Evolutionary conservation across 1,284 basidiomycete species (phyloP), one percentile per base, ranked within the genome.

Genomic region (Xerocomus alliaceus): DNA sequence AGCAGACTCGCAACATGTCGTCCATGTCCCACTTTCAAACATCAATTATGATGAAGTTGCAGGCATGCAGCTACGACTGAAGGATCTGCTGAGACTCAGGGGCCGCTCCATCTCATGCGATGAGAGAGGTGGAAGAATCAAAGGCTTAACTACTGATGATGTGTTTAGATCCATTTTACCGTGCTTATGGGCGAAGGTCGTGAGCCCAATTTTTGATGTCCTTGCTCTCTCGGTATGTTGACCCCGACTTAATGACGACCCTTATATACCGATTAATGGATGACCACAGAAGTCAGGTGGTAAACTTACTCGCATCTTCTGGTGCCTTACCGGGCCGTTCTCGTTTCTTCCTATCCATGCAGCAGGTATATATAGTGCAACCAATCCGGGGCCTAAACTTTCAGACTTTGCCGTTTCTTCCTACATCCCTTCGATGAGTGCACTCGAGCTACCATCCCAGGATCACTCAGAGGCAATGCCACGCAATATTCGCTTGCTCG

Each of bases 371-470:
- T 55, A 66, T 45, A 18, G 12, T 9, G 1, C 20, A 4, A 5
- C 17, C 3, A 29, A 56, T 26, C 31, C 20, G 0, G 55, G 54
- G 0, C 17, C 34, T 1, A 65, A 57, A 17, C n/a, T 63, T 1
- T 68, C 66, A 1, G 58, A 65, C 3, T 66, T 66, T 37, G 58
- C 10, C 2, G 32, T 66, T 8, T 68, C 65, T 8, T 66, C 66
- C 2, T 66, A 66, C 28, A 46, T 54, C 28, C 65, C 63, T 6
- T 52, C 58, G 10, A 53, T 68, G 42, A 46, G 42, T 20, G 58
- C 44, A 13, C 58, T 68, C 5, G 22, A 41, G 28, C 17, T 41
- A 8, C 50, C 49, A 17, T 4, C 17, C 9, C 11, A 42, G 15
- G n/a, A 44, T 9, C 9, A 34, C 12, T 10, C 20, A 22, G n/a